Evolutionary conservation across 768 basidiomycete genomes (phyloP).

Genomic region (Suillus placidus): DNA sequence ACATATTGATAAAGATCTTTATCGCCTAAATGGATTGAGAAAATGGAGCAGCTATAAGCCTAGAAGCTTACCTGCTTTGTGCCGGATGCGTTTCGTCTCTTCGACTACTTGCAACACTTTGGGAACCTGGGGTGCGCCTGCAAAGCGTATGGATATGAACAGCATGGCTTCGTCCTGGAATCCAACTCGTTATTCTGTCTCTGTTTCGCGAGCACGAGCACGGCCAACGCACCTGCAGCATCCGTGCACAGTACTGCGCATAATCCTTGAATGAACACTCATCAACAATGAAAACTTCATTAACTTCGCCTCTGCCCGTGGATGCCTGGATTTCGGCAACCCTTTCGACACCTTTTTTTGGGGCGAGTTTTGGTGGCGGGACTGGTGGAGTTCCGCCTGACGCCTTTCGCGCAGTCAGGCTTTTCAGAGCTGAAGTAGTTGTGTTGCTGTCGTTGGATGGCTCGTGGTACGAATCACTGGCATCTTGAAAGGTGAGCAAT

Average conservation of each 20-base stretch:
- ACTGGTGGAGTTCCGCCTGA: constrained; percentile 32
- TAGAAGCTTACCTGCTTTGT: constrained; percentile 63
- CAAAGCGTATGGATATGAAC: constrained; percentile 73
- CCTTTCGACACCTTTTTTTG: constrained; percentile 66
- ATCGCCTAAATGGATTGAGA: constrained; percentile 51
- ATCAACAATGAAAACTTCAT: constrained; percentile 70
- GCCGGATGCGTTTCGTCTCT: constrained; percentile 72
- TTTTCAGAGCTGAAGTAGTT: constrained; percentile 5
- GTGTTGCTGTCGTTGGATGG: constrained; percentile 26
- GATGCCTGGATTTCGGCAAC: constrained; percentile 72
- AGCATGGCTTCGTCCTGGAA: constrained; percentile 77
- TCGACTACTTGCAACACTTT: constrained; percentile 83
- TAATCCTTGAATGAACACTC: constrained; percentile 70
- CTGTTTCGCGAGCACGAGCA: background rate
- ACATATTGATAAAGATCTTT: constrained; percentile 78
- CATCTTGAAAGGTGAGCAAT: constrained; percentile 76
- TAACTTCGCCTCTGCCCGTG: constrained; percentile 70
- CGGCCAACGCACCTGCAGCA: constrained; percentile 54
- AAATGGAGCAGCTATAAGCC: background rate
- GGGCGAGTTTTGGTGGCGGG: constrained; percentile 62
- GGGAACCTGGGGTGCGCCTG: constrained; percentile 62
- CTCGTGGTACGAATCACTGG: constrained; percentile 57
- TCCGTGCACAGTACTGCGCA: constrained; percentile 61
- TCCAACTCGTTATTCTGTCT: background rate
- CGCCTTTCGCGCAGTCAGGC: constrained; percentile 18